A percentile compares a stretch with the other conserved stretches of the same genome.
These are phyloP conservation scores for Eimeria acervulina DNA, from an alignment of 169 alveolate species.

Conservation along the genomic window DNA sequence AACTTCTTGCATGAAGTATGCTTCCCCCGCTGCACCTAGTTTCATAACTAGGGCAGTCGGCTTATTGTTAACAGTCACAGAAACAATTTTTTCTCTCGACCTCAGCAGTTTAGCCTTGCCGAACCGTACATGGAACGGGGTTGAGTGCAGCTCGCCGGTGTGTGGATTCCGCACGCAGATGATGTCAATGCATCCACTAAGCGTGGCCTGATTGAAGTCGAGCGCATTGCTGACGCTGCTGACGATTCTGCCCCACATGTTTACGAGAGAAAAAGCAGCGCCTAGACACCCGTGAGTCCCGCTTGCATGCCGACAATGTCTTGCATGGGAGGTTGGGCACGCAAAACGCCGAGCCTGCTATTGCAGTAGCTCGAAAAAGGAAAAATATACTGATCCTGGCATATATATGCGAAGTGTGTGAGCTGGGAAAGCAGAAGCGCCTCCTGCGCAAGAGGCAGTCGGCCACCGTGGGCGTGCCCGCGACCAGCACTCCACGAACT, in stretches of 20 bases:
- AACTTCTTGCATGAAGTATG: constrained; percentile 94
- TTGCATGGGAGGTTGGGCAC: constrained; percentile 4
- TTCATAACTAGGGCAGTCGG: constrained; percentile 95
- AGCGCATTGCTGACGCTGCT: constrained; percentile 94
- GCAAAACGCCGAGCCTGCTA: constrained; percentile 28
- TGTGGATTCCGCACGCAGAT: constrained; percentile 93
- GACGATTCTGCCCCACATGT: constrained; percentile 96
- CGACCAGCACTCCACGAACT: constrained; percentile 6
- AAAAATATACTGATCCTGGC: constrained; percentile 6
- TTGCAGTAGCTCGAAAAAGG: constrained; percentile 16
- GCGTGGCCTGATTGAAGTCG: constrained; percentile 96
- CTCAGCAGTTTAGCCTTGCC: constrained; percentile 97
- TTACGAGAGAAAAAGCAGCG: constrained; percentile 14
- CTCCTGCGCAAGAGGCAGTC: constrained; percentile 55
- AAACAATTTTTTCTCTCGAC: constrained; percentile 95
- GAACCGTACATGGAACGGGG: constrained; percentile 98
- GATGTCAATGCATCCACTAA: constrained; percentile 96
- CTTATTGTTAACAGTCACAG: constrained; percentile 95
- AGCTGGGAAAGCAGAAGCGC: constrained; percentile 28
- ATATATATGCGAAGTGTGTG: constrained; percentile 29
- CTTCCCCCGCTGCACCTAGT: constrained; percentile 98
- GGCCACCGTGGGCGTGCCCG: constrained; percentile 46
- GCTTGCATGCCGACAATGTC: constrained; percentile 45
- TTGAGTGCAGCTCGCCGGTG: constrained; percentile 89
- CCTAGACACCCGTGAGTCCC: constrained; percentile 22